Evolutionary conservation across 2,329 filamentous ascomycete genomes (phyloP), one percentile per base, ranked within the genome.

Genomic region (Ascochyta clinopodiicola): DNA sequence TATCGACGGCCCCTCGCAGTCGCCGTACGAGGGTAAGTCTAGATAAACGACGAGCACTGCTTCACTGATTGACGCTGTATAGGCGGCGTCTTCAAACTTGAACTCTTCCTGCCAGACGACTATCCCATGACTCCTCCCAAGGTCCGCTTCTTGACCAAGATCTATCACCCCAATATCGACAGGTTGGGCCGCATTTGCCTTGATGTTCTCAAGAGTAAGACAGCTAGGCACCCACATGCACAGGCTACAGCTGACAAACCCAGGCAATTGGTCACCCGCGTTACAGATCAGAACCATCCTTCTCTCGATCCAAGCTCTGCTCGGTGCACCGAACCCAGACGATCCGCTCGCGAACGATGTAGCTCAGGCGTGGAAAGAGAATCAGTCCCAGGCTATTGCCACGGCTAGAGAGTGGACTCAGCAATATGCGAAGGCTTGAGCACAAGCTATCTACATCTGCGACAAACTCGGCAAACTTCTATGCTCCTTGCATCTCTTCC

Each of bases 111-210:
- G 22, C 96, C 96, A 39, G 95, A 99, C 72, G 95, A 99, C 80
- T 99, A 99, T 76, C 95, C 95, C 37, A 99, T 99, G 95, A 96
- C 92, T 31, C 94, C 95, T 49, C 95, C 95, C 40, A 97, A 97
- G 83, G 97, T 99, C 73, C 91, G 95, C 51, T 99, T 99, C 79
- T 83, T 99, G 46, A 99, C 96, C 68, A 97, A 96, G 80, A 98
- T 99, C 77, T 99, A 98, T 79, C 96, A 99, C 77, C 95, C 95
- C 47, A 99, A 99, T 76, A 97, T 99, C 67, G 95, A 99, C 77
- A 96, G 96, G 79, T 86, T 99, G 2, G 95, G 95, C 57, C 90
- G 95, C 57, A 99, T 99, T 78, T 99, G 96, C 75, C 81, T 99
- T 44, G 95, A 99, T 75, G 95, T 99, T 31, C 80, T 99, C 54